Evolutionary conservation across 225 moss, liverwort and hornwort genomes (phyloP).

Genomic region (Climacium dendroides): DNA sequence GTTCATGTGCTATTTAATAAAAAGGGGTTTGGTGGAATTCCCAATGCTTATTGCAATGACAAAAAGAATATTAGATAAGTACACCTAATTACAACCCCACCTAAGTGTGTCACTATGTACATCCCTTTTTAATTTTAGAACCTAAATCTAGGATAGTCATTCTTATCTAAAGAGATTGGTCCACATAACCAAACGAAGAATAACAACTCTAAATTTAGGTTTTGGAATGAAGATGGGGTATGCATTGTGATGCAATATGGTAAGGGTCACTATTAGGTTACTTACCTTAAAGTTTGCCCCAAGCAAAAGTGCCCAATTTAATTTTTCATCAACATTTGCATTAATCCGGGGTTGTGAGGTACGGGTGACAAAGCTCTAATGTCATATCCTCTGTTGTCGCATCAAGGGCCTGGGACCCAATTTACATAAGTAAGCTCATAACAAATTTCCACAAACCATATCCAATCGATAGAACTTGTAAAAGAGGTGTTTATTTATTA

Average conservation of each 20-base stretch:
- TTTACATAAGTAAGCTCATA: background rate
- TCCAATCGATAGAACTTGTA: background rate
- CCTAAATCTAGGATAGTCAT: background rate
- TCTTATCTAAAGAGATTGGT: background rate
- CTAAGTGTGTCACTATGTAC: background rate
- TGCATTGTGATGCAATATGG: background rate
- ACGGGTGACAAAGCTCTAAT: background rate
- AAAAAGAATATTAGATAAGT: too few species aligned
- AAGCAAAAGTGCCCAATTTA: background rate
- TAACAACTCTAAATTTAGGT: background rate
- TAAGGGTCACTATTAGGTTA: background rate
- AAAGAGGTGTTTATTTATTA: conserved; percentile 2
- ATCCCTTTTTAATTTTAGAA: fast-evolving
- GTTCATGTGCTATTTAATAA: background rate
- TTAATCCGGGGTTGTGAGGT: background rate
- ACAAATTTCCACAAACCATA: background rate
- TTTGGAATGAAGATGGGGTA: background rate
- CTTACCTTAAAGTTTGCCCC: background rate
- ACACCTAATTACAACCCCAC: background rate
- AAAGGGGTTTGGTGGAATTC: background rate
- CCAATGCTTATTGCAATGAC: too few species aligned
- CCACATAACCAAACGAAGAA: background rate
- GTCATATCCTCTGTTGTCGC: background rate
- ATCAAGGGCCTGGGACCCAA: background rate
- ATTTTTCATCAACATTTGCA: background rate